Evolutionary conservation across 805 yeast species (phyloP).

Genomic region (Lipomyces spencermartinsiae): DNA sequence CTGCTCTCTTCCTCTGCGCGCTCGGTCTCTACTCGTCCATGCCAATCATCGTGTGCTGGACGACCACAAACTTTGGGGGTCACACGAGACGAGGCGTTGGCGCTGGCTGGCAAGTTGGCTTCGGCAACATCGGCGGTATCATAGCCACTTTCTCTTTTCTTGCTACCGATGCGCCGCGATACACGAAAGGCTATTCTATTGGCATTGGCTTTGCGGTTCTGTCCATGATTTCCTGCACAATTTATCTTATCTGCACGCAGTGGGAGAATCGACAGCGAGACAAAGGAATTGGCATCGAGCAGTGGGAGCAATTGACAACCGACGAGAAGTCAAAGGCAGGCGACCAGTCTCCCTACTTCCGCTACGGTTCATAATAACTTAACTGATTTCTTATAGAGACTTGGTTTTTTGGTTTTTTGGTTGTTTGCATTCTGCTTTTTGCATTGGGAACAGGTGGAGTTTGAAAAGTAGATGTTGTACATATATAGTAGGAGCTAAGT

Average conservation of each 20-base stretch:
- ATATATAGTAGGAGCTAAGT: background rate
- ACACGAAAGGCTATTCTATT: slow-evolving; percentile 60
- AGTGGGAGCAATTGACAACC: slow-evolving; percentile 34
- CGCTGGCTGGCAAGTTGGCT: slow-evolving; percentile 68
- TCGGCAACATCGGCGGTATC: slow-evolving; percentile 77
- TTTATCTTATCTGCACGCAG: slow-evolving; percentile 48
- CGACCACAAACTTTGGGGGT: slow-evolving; percentile 65
- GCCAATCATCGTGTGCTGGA: slow-evolving; percentile 76
- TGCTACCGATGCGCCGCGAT: slow-evolving; percentile 63
- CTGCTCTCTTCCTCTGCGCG: slow-evolving; percentile 66
- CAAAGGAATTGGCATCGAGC: slow-evolving; percentile 35
- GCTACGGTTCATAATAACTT: slow-evolving; percentile 22
- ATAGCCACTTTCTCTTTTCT: slow-evolving; percentile 65
- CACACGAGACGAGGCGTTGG: slow-evolving; percentile 66
- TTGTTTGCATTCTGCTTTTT: background rate
- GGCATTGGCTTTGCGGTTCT: slow-evolving; percentile 57
- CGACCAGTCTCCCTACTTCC: slow-evolving; percentile 24
- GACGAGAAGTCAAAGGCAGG: slow-evolving; percentile 26
- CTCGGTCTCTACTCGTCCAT: slow-evolving; percentile 66
- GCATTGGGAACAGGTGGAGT: background rate
- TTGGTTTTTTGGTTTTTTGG: background rate
- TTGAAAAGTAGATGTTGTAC: background rate
- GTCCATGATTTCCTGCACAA: slow-evolving; percentile 48
- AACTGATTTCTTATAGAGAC: background rate
- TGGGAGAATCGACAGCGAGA: slow-evolving; percentile 43